These are phyloP conservation scores for Alternaria metachromatica DNA, from an alignment of 2,329 filamentous ascomycete species.

Conservation along the genomic window DNA sequence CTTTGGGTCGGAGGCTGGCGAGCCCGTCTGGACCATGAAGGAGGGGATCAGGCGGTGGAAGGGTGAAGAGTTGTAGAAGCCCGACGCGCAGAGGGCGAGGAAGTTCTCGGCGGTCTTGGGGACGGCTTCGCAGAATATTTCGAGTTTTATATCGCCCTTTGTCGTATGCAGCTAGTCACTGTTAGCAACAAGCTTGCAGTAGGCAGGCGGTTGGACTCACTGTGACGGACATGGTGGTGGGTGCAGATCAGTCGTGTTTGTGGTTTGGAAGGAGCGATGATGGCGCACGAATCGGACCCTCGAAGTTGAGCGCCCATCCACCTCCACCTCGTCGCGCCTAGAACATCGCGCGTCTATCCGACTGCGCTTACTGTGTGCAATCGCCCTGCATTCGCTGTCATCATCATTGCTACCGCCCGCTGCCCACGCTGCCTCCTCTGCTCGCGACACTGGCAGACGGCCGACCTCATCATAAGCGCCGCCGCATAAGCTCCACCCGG, in stretches of 20 bases:
- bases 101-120: constrained; percentile 95
- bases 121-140: constrained; percentile 93
- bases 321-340: constrained; percentile 13
- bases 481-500: constrained; percentile 8
- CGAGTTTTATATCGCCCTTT: constrained; percentile 89
- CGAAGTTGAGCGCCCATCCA: constrained; percentile 6
- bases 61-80: constrained; percentile 75
- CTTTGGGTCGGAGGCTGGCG: constrained; percentile 56
- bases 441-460: neutral
- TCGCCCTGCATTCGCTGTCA: constrained; percentile 11
- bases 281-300: constrained; percentile 9
- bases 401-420: constrained; percentile 1
- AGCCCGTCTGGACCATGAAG: constrained; percentile 83
- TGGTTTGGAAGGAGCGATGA: constrained; percentile 4
- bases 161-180: constrained; percentile 74
- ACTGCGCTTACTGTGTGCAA: constrained; percentile 5
- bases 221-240: constrained; percentile 56
- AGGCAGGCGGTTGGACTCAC: constrained; percentile 32
- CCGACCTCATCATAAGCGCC: constrained; percentile 6
- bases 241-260: constrained; percentile 19
- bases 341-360: constrained; percentile 11
- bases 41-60: constrained; percentile 81
- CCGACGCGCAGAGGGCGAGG: constrained; percentile 81
- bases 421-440: neutral
- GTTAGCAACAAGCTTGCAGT: neutral